A percentile compares a stretch with the other conserved stretches of the same genome.
These are phyloP conservation scores for Myxozyma geophila DNA, from an alignment of 805 yeast genomes.

Conservation along the genomic window DNA sequence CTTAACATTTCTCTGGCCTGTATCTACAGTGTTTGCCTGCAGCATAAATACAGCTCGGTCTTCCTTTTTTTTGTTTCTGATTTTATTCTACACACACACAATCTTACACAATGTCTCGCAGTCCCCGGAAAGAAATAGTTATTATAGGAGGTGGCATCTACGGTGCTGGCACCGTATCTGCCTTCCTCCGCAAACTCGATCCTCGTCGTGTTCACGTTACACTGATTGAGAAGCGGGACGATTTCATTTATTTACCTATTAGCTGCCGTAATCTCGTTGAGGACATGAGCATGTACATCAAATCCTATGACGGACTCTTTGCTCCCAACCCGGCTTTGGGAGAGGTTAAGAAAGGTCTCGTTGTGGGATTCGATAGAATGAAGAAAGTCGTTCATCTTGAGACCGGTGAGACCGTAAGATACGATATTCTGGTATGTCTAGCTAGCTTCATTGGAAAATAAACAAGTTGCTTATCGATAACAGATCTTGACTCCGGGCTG, in stretches of 20 bases:
- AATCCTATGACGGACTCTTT: slow-evolving; percentile 15
- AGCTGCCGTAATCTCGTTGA: slow-evolving; percentile 14
- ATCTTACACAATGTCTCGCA: neutral
- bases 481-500: slow-evolving; percentile 26
- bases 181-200: neutral
- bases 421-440: slow-evolving; percentile 15
- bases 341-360: slow-evolving; percentile 2
- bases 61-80: neutral
- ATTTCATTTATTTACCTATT: slow-evolving; percentile 9
- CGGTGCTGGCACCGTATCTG: neutral
- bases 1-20: too few species aligned
- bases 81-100: neutral
- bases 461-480: neutral
- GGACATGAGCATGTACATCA: slow-evolving; percentile 13
- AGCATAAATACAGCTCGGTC: too few species aligned
- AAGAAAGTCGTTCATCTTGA: slow-evolving; percentile 7
- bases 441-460: too few species aligned
- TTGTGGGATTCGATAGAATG: neutral
- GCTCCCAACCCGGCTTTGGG: slow-evolving; percentile 9
- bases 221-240: slow-evolving; percentile 17
- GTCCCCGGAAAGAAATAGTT: slow-evolving; percentile 2
- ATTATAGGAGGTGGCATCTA: slow-evolving; percentile 15
- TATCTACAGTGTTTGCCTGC: too few species aligned
- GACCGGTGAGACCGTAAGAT: slow-evolving; percentile 6
- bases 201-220: slow-evolving; percentile 7